Base-by-base conservation (phyloP, 1,284 basidiomycete genomes). In the Marasmius sp. region DNA sequence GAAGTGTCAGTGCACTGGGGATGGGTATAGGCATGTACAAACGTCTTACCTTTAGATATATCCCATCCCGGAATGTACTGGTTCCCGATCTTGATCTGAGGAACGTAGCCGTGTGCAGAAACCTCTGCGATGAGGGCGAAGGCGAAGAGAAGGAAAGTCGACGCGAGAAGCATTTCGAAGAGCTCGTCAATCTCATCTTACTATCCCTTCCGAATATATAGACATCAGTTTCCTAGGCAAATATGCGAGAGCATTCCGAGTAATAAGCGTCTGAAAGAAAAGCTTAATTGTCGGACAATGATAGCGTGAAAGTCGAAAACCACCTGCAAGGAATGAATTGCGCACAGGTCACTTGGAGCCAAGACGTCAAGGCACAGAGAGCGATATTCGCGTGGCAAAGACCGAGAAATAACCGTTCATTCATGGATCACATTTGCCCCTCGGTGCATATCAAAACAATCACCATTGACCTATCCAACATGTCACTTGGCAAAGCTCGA, bases 51-150 rank as follows among this genome's bases (percentile, higher is more conserved):
- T 18, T 60, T 67, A n/a, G 47, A 62, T 20, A 65, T 55, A 54
- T 69, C 63, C 67, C 67, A 69, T 6, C 67, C 67, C 53, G 65
- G 57, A 48, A 69, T 67, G 50, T 67, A 66, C 45, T 66, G 63
- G 34, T 60, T 66, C 12, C 64, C 64, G 33, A 69, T 69, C 62
- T 65, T 69, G 45, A 69, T 66, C 56, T 66, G 66, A 9, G 66
- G 65, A 16, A 69, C 67, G 52, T 67, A 69, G 7, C 67, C 67
- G 58, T 69, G 67, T n/a, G 66, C 67, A 36, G 64, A 47, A 20
- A 69, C 66, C 14, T 57, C 41, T 34, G 60, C 55, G 22, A 61
- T 59, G 12, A 67, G 50, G 9, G 64, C 37, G 27, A 38, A 58
- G 20, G 58, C 45, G 18, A 59, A 56, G 18, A 68, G 27, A 49